These are phyloP conservation scores for Phialocephala sp. DNA, from an alignment of 2,329 filamentous ascomycete species.

Conservation along the genomic window DNA sequence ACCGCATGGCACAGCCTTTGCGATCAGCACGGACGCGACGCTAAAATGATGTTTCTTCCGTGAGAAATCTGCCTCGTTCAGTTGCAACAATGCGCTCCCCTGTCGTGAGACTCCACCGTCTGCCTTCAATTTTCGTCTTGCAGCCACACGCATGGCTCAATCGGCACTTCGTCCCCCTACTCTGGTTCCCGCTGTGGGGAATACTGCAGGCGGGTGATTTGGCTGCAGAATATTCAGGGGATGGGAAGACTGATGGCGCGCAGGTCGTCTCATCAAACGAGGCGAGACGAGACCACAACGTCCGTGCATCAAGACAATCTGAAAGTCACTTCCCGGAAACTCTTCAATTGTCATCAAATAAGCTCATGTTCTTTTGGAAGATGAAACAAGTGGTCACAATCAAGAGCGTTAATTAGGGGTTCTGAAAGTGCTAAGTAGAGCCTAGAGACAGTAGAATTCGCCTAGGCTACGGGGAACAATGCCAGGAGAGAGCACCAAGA, in stretches of 20 bases:
- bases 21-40: background rate
- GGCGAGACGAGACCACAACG: constrained; percentile 18
- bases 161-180: constrained; percentile 7
- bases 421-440: background rate
- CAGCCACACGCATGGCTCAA: background rate
- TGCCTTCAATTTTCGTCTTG: constrained; percentile 15
- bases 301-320: constrained; percentile 22
- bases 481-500: background rate
- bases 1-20: constrained; percentile 1
- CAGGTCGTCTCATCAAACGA: constrained; percentile 21
- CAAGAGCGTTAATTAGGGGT: background rate
- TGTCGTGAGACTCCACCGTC: constrained; percentile 10
- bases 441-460: background rate
- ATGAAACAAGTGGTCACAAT: constrained; percentile 4
- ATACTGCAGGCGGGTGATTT: constrained; percentile 13
- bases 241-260: constrained; percentile 10
- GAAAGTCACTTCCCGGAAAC: background rate
- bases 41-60: background rate
- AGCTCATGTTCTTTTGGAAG: background rate
- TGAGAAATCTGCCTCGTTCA: constrained; percentile 6
- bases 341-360: background rate
- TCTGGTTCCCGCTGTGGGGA: constrained; percentile 19
- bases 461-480: too few relatives aligned
- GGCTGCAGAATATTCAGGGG: constrained; percentile 19
- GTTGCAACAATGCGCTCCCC: constrained; percentile 5